Percentiles rank a stretch among this genome's conserved stretches.
Conservation (phyloP, 2,329 filamentous ascomycete genomes). For the Penicillium sp. region DNA sequence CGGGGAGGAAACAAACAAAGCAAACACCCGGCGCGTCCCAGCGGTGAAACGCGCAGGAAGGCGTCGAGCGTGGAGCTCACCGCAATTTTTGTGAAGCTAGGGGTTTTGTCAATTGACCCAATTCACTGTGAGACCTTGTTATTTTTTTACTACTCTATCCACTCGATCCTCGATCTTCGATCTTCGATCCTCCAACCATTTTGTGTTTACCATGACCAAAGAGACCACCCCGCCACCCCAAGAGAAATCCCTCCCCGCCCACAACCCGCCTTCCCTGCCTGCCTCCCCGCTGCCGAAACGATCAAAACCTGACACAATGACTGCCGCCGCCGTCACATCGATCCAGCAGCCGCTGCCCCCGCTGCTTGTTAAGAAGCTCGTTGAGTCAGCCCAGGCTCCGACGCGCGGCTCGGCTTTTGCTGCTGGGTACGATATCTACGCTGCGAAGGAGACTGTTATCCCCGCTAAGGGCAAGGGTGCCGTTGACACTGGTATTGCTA, state of each 20-base stretch:
- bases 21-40: constrained; percentile 23
- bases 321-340: constrained; percentile 33
- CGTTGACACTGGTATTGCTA: constrained; percentile 86
- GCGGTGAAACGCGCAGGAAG: constrained; percentile 15
- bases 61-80: constrained; percentile 17
- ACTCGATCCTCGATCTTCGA: background rate
- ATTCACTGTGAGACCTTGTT: background rate
- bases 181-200: background rate
- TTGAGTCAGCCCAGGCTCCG: constrained; percentile 72
- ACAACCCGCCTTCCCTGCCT: constrained; percentile 58
- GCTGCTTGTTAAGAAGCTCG: constrained; percentile 85
- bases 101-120: constrained; percentile 1
- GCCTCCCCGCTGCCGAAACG: constrained; percentile 77
- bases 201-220: constrained; percentile 39
- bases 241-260: constrained; percentile 23
- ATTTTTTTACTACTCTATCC: background rate
- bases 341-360: constrained; percentile 51
- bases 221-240: constrained; percentile 39
- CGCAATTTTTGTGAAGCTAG: constrained; percentile 16
- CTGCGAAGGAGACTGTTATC: constrained; percentile 67
- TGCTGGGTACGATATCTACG: constrained; percentile 92
- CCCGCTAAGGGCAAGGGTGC: constrained; percentile 79
- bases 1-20: constrained; percentile 13
- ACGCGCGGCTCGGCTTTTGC: constrained; percentile 86
- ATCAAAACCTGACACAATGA: constrained; percentile 58